Base-by-base conservation (phyloP, 1,139 yeast species). In the Candida neerlandica region DNA sequence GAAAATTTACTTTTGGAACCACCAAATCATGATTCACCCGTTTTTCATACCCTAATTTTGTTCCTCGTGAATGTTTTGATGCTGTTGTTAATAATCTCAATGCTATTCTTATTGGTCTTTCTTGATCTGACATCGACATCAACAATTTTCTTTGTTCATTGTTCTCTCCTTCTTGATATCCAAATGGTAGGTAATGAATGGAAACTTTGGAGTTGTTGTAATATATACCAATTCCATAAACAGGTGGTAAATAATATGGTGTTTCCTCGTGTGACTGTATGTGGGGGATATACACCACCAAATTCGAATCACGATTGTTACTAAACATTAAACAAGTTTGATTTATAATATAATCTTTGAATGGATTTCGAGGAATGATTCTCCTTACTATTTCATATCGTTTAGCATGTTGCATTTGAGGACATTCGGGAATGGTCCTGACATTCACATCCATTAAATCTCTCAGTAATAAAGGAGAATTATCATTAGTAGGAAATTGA, bases 231-330 rank as follows among this genome's bases (percentile, higher is more conserved):
- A 90, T 91, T 0, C 88, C 91, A 51, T 80, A 73, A 1, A 86
- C 96, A 10, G 85, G 85, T 1, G 98, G 98, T 27, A 92, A 78
- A 65, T 94, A 94, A 62, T 85, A 94, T 1, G 99, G 99, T 41
- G 84, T 84, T 34, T 85, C 86, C 1, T 80, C 86, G n/a, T 73
- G 70, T 1, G 63, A 55, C 4, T 71, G 63, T 23, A 89, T 77
- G 62, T 91, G 97, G 0, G 97, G 96, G 1, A 85, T 73, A 64
- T 90, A 91, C 0, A 86, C 80, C 16, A 90, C 82, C 39, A 89
- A 67, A 0, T 83, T 73, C 56, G 56, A 10, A 47, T 48, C 21
- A n/a, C 14, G 12, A 14, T 52, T 48, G 9, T 56, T 52, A 4
- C 66, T 56, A 46, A 69, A 57, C 2, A 90, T 69, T 29, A 85